Evolutionary conservation across 352 stramenopile genomes (phyloP).

Genomic region (Globisporangium cederbergense): DNA sequence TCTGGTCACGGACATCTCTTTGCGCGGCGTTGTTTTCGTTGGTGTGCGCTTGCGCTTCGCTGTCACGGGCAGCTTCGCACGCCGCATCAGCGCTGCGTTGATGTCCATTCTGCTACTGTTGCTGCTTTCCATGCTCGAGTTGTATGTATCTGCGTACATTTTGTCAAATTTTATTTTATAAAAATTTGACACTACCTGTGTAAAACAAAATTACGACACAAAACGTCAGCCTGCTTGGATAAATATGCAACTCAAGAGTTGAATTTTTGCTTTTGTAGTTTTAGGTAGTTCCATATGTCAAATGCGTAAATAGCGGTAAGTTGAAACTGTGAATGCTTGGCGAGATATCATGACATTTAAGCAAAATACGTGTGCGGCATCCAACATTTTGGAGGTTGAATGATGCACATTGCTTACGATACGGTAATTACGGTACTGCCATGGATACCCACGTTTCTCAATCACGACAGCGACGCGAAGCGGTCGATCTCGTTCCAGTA

Average conservation of each 20-base stretch:
- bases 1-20: conserved; percentile 6
- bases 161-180: no score
- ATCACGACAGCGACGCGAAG: conserved; percentile 15
- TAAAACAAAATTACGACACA: no score
- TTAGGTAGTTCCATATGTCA: no score
- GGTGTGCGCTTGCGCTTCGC: conserved; percentile 38
- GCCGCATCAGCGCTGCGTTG: conserved; percentile 48
- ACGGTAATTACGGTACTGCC: not conserved
- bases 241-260: no score
- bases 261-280: no score
- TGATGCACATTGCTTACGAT: not conserved
- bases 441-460: not conserved
- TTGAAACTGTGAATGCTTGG: no score
- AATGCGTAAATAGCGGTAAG: no score
- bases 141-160: no score
- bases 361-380: no score
- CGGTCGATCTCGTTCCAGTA: conserved; percentile 22
- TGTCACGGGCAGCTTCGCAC: conserved; percentile 25
- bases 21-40: conserved; percentile 11
- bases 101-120: conserved; percentile 21
- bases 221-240: no score
- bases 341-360: no score
- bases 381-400: not conserved
- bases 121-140: not conserved
- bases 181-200: no score